Evolutionary conservation across 306 rosid species (phyloP).

Genomic region (Mimosa pudica): DNA sequence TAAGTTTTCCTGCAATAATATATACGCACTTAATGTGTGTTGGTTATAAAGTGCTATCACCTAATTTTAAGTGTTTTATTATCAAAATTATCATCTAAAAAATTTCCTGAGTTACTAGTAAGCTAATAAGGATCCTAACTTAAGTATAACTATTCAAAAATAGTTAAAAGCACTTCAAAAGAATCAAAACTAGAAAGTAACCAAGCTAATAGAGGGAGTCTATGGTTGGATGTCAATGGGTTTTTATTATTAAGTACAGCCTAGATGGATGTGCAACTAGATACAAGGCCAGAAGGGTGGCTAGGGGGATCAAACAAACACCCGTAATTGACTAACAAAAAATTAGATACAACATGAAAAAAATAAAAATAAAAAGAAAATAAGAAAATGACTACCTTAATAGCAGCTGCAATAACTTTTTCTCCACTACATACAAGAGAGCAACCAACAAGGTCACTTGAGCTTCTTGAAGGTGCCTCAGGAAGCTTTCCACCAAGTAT

Average conservation of each 20-base stretch:
- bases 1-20: neutral
- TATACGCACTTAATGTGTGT: neutral
- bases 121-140: neutral
- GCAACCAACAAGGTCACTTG: constrained; percentile 57
- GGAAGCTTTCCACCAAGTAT: constrained; percentile 52
- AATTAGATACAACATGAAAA: constrained; percentile 24
- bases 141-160: neutral
- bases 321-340: neutral
- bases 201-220: neutral
- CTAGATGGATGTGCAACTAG: neutral
- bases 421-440: constrained; percentile 51
- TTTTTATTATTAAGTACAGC: neutral
- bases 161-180: neutral
- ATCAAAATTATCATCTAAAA: no score
- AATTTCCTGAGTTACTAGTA: neutral
- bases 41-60: neutral
- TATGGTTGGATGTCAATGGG: neutral
- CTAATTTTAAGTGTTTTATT: neutral
- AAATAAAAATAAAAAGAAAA: constrained; percentile 2
- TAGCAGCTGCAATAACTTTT: constrained; percentile 63
- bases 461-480: constrained; percentile 54
- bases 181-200: neutral
- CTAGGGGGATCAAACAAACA: neutral
- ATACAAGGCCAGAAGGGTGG: neutral
- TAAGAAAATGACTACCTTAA: constrained; percentile 54